A percentile compares a stretch with the other conserved stretches of the same genome.
Conservation (phyloP, 495 filamentous ascomycete species). For the Hypoxylon intermedium region DNA sequence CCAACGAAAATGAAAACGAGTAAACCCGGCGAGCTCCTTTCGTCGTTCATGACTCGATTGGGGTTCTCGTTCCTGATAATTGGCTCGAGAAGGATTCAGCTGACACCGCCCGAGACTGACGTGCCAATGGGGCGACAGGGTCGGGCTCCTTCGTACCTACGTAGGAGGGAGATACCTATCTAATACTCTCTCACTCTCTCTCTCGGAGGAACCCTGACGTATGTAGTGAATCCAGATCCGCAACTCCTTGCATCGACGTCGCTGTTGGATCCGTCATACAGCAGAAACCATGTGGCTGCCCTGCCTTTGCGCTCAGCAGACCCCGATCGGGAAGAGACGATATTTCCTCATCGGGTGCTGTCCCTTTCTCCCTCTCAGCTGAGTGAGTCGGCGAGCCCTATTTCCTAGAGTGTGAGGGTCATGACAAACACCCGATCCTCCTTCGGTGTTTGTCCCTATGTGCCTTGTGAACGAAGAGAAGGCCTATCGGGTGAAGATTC, state of each 20-base stretch:
- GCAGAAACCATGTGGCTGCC: constrained; percentile 25
- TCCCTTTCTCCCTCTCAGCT: constrained; percentile 23
- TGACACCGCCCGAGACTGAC: constrained; percentile 7
- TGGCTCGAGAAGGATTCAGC: constrained; percentile 18
- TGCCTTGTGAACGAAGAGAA: not conserved
- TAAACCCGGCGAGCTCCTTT: not conserved
- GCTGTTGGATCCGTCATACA: constrained; percentile 13
- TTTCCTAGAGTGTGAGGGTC: not conserved
- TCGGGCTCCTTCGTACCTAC: constrained; percentile 1
- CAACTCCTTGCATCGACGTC: not conserved
- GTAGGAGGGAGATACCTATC: not conserved
- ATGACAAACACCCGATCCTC: constrained; percentile 1
- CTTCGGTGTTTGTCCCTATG: not conserved
- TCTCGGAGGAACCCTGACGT: not conserved
- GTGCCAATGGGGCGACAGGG: constrained; percentile 1
- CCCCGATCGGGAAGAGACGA: constrained; percentile 22
- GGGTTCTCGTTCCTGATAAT: constrained; percentile 3
- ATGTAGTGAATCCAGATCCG: too few relatives aligned
- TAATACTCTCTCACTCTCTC: too few relatives aligned
- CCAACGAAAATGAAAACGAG: too few relatives aligned
- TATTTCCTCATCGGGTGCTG: too few relatives aligned
- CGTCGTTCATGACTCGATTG: constrained; percentile 7
- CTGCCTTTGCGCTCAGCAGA: constrained; percentile 8
- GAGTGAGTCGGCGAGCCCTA: constrained; percentile 19
- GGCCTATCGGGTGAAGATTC: not conserved